Evolutionary conservation across 2,329 filamentous ascomycete species (phyloP), one percentile per base, ranked within the genome.

Genomic region (Arthrobotrys sinensis): DNA sequence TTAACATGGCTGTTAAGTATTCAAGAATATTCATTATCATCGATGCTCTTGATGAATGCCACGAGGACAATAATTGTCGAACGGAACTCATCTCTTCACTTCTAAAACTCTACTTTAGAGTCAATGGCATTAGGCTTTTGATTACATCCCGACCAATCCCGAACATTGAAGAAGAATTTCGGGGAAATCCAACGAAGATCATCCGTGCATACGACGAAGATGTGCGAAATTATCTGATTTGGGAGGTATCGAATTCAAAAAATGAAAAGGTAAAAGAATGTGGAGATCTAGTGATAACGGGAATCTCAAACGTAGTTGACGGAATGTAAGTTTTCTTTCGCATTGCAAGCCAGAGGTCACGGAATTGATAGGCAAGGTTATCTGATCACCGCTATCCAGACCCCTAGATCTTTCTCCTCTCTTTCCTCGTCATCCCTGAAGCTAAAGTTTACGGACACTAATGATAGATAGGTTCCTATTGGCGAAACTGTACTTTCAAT

Each of bases 261-360:
- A 57, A 53, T 6, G 7, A 3, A 5, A 10, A 21, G 7, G 1
- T 62, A 3, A n/a, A 1, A 19, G 24, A 21, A 14, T 55, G 43
- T 21, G 14, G n/a, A 19, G 52, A 62, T 6, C 3, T 46, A 3
- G 38, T 70, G 4, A 38, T 12, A n/a, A 4, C 14, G 0, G 12
- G 11, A 6, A 70, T 70, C 1, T n/a, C n/a, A 2, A 36, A 32
- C 6, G n/a, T 32, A 1, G 53, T 70, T 2, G 28, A 43, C 14
- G 66, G 66, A 50, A 52, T 62, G 66, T 70, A 63, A 62, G 65
- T 68, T 32, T 43, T 24, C 21, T 28, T 28, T 53, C 24, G 24
- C 4, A 28, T 53, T 4, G 24, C 4, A 28, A 28, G 24, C 2
- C 24, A 4, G 24, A n/a, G 24, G 24, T 4, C 4, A 4, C 24